These are phyloP conservation scores for Pseudopithomyces maydicus DNA, from an alignment of 2,329 filamentous ascomycete species.

Conservation along the genomic window DNA sequence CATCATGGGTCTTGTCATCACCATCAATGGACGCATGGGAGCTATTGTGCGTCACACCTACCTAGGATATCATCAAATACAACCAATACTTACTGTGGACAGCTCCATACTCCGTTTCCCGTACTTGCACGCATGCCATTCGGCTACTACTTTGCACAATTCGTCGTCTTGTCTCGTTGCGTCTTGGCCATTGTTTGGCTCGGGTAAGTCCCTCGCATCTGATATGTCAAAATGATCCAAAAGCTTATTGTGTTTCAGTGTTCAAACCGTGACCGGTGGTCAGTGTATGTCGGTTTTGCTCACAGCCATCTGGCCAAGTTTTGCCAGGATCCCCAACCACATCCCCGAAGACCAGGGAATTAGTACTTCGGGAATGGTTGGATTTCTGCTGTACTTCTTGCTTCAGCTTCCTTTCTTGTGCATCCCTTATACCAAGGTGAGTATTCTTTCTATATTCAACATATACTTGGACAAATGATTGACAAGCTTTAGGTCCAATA, in stretches of 20 bases:
- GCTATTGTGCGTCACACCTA: slow-evolving; percentile 20
- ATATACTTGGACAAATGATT: background rate
- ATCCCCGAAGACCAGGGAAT: slow-evolving; percentile 23
- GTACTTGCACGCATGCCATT: slow-evolving; percentile 29
- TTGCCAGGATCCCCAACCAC: slow-evolving; percentile 26
- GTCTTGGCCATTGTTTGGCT: slow-evolving; percentile 45
- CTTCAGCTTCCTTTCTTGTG: slow-evolving; percentile 32
- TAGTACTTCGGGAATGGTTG: slow-evolving; percentile 24
- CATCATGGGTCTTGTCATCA: slow-evolving; percentile 34
- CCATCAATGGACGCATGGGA: slow-evolving; percentile 32
- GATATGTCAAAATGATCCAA: background rate
- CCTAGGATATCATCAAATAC: background rate
- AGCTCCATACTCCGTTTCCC: slow-evolving; percentile 34
- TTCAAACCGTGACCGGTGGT: slow-evolving; percentile 29
- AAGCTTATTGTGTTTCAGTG: slow-evolving; percentile 17
- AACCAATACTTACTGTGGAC: slow-evolving; percentile 6
- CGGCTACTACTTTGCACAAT: slow-evolving; percentile 32
- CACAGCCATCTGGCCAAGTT: slow-evolving; percentile 32
- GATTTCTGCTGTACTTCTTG: slow-evolving; percentile 32
- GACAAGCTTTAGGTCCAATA: slow-evolving; percentile 16
- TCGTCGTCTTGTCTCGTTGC: slow-evolving; percentile 38
- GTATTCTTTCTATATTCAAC: background rate
- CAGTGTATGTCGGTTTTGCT: slow-evolving; percentile 32
- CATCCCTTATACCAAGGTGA: slow-evolving; percentile 26
- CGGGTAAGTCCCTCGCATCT: slow-evolving; percentile 16